Percentiles rank a stretch among this genome's conserved stretches.
These are phyloP conservation scores for Tricladium varicosporioides DNA, from an alignment of 2,329 filamentous ascomycete species.

Conservation along the genomic window DNA sequence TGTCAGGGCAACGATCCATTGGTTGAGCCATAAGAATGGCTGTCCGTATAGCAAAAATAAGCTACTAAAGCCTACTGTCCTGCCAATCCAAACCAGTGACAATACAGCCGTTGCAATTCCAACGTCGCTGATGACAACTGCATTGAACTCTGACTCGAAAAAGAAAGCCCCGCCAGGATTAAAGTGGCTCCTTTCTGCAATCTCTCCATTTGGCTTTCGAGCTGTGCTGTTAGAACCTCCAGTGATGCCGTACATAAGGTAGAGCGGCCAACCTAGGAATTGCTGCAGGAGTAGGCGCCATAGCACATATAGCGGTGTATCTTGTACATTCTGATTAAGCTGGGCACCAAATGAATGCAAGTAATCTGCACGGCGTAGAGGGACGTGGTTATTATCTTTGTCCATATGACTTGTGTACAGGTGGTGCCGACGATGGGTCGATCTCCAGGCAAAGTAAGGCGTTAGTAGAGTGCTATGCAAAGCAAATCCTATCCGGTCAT, in stretches of 20 bases:
- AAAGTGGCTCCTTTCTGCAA: slow-evolving; percentile 89
- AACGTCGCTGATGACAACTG: slow-evolving; percentile 81
- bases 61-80: slow-evolving; percentile 71
- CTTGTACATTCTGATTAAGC: slow-evolving; percentile 78
- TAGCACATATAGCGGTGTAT: slow-evolving; percentile 81
- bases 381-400: slow-evolving; percentile 96
- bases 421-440: slow-evolving; percentile 97
- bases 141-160: slow-evolving; percentile 80
- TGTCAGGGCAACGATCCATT: slow-evolving; percentile 81
- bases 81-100: slow-evolving; percentile 55
- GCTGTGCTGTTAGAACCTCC: slow-evolving; percentile 93
- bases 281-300: slow-evolving; percentile 75
- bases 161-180: slow-evolving; percentile 80
- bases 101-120: slow-evolving; percentile 67
- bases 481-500: slow-evolving; percentile 87
- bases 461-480: slow-evolving; percentile 83
- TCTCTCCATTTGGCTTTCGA: slow-evolving; percentile 80
- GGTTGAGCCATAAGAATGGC: slow-evolving; percentile 95
- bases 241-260: slow-evolving; percentile 85
- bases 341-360: slow-evolving; percentile 69
- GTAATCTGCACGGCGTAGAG: slow-evolving; percentile 78
- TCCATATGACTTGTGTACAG: slow-evolving; percentile 95
- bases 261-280: slow-evolving; percentile 85
- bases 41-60: slow-evolving; percentile 85
- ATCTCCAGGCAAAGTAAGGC: slow-evolving; percentile 98